These are phyloP conservation scores for Paramecium tetraurelia DNA, from an alignment of 73 alveolate genomes.

Conservation along the genomic window DNA sequence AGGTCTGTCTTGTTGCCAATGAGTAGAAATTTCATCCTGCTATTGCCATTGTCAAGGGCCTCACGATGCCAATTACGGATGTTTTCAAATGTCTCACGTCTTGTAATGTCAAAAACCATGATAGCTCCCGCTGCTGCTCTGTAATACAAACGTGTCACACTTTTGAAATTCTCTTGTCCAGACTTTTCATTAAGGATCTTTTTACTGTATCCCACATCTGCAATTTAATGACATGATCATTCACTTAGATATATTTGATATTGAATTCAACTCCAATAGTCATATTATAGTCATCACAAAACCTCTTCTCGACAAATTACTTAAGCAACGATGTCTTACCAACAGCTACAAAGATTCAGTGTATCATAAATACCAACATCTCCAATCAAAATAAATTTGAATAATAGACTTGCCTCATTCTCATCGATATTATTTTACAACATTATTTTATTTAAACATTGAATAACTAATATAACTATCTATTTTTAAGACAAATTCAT, in stretches of 20 bases:
- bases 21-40: constrained; percentile 50
- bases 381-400: constrained; percentile 77
- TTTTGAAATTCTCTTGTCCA: constrained; percentile 70
- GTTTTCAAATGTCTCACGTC: constrained; percentile 64
- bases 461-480: neutral
- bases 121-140: constrained; percentile 71
- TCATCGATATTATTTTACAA: neutral
- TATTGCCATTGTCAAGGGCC: constrained; percentile 58
- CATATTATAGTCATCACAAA: constrained; percentile 62
- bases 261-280: constrained; percentile 80
- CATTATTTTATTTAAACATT: neutral
- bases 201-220: constrained; percentile 68
- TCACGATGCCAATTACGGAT: constrained; percentile 66
- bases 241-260: constrained; percentile 34
- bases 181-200: constrained; percentile 35
- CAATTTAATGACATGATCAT: constrained; percentile 38
- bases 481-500: neutral
- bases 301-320: constrained; percentile 66
- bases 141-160: constrained; percentile 68
- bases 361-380: constrained; percentile 39
- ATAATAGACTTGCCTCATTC: neutral
- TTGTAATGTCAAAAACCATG: constrained; percentile 65
- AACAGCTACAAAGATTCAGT: constrained; percentile 38
- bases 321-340: constrained; percentile 68
- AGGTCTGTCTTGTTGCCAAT: constrained; percentile 68